Percentiles rank a stretch among this genome's conserved stretches.
Evolutionary conservation across 768 basidiomycete species (phyloP).

Genomic region (Tricholoma matsutake): DNA sequence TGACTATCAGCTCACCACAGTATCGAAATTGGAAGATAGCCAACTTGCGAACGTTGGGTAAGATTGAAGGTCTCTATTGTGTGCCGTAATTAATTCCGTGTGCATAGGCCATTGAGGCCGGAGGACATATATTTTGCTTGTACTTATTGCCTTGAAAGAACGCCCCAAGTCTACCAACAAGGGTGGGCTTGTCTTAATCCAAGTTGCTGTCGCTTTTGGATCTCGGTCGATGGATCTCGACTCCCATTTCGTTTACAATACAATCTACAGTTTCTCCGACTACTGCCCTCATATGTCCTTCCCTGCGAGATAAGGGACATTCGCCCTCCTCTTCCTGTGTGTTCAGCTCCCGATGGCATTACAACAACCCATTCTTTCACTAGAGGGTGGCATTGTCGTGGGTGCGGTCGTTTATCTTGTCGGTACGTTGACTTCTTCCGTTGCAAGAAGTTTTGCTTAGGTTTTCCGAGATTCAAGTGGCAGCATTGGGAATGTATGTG

Average conservation of each 20-base stretch:
- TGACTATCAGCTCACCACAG: background rate
- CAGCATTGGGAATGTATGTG: slow-evolving; percentile 66
- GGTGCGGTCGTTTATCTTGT: slow-evolving; percentile 72
- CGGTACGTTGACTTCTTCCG: slow-evolving; percentile 41
- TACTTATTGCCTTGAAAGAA: slow-evolving; percentile 37
- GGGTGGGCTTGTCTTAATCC: slow-evolving; percentile 67
- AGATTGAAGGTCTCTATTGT: background rate
- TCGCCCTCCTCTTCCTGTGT: slow-evolving; percentile 31
- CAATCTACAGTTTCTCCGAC: slow-evolving; percentile 41
- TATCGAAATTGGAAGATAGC: background rate
- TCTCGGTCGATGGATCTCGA: slow-evolving; percentile 19
- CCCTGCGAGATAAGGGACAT: slow-evolving; percentile 36
- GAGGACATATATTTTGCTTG: slow-evolving; percentile 33
- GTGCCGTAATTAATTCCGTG: background rate
- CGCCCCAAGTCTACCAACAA: slow-evolving; percentile 51
- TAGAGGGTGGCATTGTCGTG: slow-evolving; percentile 65
- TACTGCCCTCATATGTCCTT: slow-evolving; percentile 31
- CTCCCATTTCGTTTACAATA: slow-evolving; percentile 43
- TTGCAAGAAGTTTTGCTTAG: background rate
- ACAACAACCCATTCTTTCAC: slow-evolving; percentile 55
- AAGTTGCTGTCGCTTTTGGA: slow-evolving; percentile 57
- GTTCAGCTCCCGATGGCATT: slow-evolving; percentile 29
- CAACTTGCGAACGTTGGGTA: background rate
- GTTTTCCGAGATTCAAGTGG: slow-evolving; percentile 61
- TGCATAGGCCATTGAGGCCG: slow-evolving; percentile 16